A percentile compares a stretch with the other conserved stretches of the same genome.
Evolutionary conservation across 1,284 basidiomycete species (phyloP).

Genomic region (Cutaneotrichosporon arboriforme): DNA sequence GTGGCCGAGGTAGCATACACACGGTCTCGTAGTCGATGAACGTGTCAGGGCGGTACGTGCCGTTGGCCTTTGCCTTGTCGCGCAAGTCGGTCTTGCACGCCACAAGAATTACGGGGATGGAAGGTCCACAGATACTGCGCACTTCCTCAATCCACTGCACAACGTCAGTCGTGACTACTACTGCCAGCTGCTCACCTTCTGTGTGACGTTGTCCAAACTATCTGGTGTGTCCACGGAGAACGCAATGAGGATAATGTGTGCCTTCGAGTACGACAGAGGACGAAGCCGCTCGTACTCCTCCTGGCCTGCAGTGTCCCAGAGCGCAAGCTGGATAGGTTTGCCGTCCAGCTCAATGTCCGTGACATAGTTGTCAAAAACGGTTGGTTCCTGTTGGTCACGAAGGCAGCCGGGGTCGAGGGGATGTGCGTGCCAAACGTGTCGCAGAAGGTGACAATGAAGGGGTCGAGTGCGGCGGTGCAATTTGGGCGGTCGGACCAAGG

Average conservation of each 20-base stretch:
- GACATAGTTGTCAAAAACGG: conserved; percentile 97
- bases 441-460: too few species aligned
- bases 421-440: not conserved
- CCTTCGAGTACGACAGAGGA: conserved; percentile 94
- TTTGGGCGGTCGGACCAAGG: not conserved
- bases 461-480: not conserved
- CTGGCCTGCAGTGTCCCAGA: conserved; percentile 79
- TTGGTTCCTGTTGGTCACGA: conserved; percentile 49
- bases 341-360: conserved; percentile 95
- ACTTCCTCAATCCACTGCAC: conserved; percentile 94
- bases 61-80: conserved; percentile 48
- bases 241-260: conserved; percentile 96
- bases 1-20: conserved; percentile 13
- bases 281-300: conserved; percentile 95
- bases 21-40: conserved; percentile 49
- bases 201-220: conserved; percentile 88
- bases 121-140: conserved; percentile 73
- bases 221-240: conserved; percentile 95
- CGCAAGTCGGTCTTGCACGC: conserved; percentile 54
- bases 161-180: conserved; percentile 12
- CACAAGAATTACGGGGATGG: conserved; percentile 53
- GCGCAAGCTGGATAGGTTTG: conserved; percentile 63
- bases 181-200: conserved; percentile 59
- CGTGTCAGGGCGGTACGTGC: conserved; percentile 38
- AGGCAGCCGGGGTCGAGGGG: not conserved